A percentile compares a stretch with the other conserved stretches of the same genome.
These are phyloP conservation scores for Heterobasidion irregulare DNA, from an alignment of 1,284 basidiomycete genomes.

Conservation along the genomic window DNA sequence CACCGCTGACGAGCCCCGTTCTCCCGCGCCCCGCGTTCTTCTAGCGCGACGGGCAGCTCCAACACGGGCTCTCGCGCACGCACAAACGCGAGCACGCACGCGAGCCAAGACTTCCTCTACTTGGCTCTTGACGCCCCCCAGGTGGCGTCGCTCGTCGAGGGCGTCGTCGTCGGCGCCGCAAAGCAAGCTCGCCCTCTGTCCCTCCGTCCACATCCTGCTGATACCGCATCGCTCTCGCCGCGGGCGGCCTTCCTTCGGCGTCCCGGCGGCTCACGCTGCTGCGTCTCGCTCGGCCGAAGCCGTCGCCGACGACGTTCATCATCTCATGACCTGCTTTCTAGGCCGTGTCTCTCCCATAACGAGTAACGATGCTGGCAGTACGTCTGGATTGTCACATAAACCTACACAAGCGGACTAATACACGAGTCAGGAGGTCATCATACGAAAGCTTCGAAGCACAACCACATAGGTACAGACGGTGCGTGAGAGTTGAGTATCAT, in stretches of 20 bases:
- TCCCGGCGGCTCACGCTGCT: not conserved
- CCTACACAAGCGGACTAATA: too few species aligned
- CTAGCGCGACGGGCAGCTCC: not conserved
- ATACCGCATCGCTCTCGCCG: too few species aligned
- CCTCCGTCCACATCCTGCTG: not conserved
- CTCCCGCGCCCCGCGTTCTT: not conserved
- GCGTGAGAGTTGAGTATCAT: too few species aligned
- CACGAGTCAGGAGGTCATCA: too few species aligned
- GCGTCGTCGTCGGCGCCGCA: not conserved
- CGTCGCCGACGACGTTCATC: not conserved
- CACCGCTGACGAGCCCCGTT: not conserved
- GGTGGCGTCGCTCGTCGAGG: not conserved
- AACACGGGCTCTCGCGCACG: not conserved
- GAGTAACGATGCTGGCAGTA: too few species aligned
- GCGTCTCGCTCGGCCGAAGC: not conserved
- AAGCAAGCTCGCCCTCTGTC: not conserved
- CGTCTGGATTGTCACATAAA: not conserved
- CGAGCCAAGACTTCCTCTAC: not conserved
- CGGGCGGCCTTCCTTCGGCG: not conserved
- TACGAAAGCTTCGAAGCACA: too few species aligned
- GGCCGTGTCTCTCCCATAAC: too few species aligned
- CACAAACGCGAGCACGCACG: not conserved
- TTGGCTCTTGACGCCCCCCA: too few species aligned
- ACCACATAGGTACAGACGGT: too few species aligned
- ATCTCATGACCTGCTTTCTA: not conserved